These are phyloP conservation scores for Pleurotus djamor DNA, from an alignment of 768 basidiomycete genomes.

Conservation along the genomic window DNA sequence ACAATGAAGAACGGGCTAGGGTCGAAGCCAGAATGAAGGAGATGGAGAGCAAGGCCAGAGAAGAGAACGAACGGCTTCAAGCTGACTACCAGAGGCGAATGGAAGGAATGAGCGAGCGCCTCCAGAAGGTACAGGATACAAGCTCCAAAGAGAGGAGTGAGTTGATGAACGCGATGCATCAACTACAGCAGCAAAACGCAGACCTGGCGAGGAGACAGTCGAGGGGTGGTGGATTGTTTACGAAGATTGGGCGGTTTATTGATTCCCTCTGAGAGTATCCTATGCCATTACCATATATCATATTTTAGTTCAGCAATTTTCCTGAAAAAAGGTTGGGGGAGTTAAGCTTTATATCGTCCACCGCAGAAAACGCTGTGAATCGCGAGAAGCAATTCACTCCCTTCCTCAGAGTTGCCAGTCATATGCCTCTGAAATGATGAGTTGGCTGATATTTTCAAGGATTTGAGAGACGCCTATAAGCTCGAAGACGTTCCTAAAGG, in stretches of 20 bases:
- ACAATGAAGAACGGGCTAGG: constrained; percentile 29
- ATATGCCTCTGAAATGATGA: no score
- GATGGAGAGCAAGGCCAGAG: constrained; percentile 15
- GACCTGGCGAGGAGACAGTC: not conserved
- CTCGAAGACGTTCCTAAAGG: no score
- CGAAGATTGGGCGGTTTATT: not conserved
- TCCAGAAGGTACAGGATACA: constrained; percentile 6
- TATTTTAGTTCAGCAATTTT: no score
- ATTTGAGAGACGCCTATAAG: no score
- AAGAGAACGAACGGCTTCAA: constrained; percentile 11
- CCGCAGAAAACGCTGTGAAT: no score
- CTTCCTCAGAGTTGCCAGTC: no score
- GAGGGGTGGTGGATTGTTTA: not conserved
- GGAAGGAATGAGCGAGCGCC: constrained; percentile 13
- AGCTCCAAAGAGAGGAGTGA: constrained; percentile 13
- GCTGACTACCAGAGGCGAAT: constrained; percentile 15
- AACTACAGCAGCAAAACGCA: not conserved
- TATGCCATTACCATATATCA: no score
- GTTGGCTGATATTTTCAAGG: no score
- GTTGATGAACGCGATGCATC: constrained; percentile 9
- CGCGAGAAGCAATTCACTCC: no score
- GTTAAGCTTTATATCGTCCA: no score
- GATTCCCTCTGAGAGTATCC: not conserved
- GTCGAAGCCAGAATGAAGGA: constrained; percentile 26
- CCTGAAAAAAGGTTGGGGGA: no score